Conservation (phyloP, 495 filamentous ascomycete species). For the Podospora anserina region DNA sequence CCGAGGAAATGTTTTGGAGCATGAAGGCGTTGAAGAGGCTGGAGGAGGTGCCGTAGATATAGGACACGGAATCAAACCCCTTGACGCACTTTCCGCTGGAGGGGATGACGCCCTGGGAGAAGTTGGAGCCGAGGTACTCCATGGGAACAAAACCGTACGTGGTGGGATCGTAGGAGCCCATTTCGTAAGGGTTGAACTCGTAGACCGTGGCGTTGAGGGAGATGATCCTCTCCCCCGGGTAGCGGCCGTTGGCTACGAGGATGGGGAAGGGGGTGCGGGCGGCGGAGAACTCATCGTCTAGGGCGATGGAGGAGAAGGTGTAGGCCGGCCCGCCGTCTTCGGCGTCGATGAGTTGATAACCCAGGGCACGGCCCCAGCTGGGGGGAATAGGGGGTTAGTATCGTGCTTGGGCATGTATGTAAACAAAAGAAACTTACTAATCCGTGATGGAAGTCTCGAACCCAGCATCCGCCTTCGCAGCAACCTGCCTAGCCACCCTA, state of each 20-base stretch:
- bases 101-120: conserved; percentile 61
- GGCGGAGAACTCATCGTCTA: conserved; percentile 60
- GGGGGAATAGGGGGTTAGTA: background rate
- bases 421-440: conserved; percentile 39
- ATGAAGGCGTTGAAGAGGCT: conserved; percentile 80
- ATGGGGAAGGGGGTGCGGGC: conserved; percentile 80
- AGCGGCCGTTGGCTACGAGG: conserved; percentile 70
- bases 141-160: conserved; percentile 74
- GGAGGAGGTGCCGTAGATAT: conserved; percentile 85
- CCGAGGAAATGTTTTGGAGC: conserved; percentile 52
- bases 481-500: conserved; percentile 59
- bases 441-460: conserved; percentile 80
- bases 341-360: conserved; percentile 80
- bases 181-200: conserved; percentile 86
- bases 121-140: conserved; percentile 75
- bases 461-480: conserved; percentile 63
- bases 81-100: conserved; percentile 61
- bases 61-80: conserved; percentile 85
- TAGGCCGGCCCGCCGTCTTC: conserved; percentile 71
- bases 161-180: conserved; percentile 81
- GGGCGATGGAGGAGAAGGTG: conserved; percentile 85
- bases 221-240: conserved; percentile 61
- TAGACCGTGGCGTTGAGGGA: conserved; percentile 76
- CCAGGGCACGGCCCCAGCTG: conserved; percentile 72
- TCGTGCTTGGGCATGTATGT: background rate